Evolutionary conservation across 176 grass and related monocot species (phyloP).

Genomic region (Poa pratensis): DNA sequence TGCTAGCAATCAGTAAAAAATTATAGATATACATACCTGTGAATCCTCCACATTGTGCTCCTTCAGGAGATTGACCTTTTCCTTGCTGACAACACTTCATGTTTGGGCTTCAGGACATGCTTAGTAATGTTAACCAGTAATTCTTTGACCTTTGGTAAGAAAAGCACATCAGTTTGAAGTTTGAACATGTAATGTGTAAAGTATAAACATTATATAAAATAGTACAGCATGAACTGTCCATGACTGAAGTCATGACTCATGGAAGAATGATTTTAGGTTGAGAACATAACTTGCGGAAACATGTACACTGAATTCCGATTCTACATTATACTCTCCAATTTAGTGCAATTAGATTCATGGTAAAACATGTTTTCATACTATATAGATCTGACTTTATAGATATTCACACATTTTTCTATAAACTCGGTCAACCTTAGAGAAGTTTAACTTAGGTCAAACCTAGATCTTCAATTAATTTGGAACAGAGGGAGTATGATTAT

Average conservation of each 20-base stretch:
- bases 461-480: not conserved
- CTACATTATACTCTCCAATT: not conserved
- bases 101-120: constrained; percentile 83
- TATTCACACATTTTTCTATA: not conserved
- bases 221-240: constrained; percentile 23
- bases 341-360: not conserved
- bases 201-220: constrained; percentile 19
- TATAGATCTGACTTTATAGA: not conserved
- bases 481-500: not conserved
- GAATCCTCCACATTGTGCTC: constrained; percentile 65
- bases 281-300: constrained; percentile 7
- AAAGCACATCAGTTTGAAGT: constrained; percentile 35
- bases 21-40: constrained; percentile 62
- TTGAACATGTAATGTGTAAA: not conserved
- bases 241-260: not conserved
- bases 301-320: constrained; percentile 13
- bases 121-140: constrained; percentile 87
- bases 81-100: constrained; percentile 66
- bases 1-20: constrained; percentile 2
- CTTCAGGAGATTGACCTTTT: constrained; percentile 71
- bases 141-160: constrained; percentile 70
- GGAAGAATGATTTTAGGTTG: not conserved
- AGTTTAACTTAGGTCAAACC: not conserved
- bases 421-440: not conserved
- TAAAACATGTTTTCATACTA: not conserved